Evolutionary conservation across 208 protist species (phyloP).

Genomic region (Crithidia bombi): DNA sequence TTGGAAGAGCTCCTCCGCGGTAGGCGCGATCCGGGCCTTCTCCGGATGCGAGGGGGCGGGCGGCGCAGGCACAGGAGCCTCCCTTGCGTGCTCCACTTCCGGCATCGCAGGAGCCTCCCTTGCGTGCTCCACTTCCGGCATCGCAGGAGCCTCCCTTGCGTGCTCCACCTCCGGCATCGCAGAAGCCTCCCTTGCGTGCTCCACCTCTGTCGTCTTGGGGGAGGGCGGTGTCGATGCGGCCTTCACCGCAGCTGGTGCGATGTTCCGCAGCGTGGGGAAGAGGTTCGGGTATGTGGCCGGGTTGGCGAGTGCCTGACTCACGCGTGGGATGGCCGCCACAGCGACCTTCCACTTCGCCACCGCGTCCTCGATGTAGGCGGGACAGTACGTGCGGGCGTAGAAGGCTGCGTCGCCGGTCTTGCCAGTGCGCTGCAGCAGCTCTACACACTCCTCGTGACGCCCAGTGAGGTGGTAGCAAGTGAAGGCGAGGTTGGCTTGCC

Average conservation of each 20-base stretch:
- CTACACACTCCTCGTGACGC: constrained; percentile 83
- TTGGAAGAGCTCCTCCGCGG: constrained; percentile 5
- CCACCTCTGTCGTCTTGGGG: background rate
- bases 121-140: too few species aligned
- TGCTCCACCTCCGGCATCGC: background rate
- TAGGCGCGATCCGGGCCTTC: background rate
- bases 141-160: background rate
- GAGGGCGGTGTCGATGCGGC: background rate
- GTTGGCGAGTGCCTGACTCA: constrained; percentile 91
- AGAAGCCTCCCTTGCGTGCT: background rate
- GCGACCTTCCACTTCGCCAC: constrained; percentile 92
- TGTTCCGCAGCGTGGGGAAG: constrained; percentile 76
- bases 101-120: too few species aligned
- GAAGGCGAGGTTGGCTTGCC: constrained; percentile 95
- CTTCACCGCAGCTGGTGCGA: background rate
- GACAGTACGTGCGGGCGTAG: constrained; percentile 96
- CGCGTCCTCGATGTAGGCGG: constrained; percentile 68
- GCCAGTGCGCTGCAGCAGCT: constrained; percentile 84
- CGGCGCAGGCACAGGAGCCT: too few species aligned
- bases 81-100: too few species aligned
- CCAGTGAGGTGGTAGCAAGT: constrained; percentile 88
- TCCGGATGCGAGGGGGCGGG: background rate
- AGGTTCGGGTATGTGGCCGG: constrained; percentile 95
- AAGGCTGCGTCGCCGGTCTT: constrained; percentile 95
- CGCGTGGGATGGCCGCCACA: constrained; percentile 73